A percentile compares a stretch with the other conserved stretches of the same genome.
Evolutionary conservation across 169 alveolate species (phyloP).

Genomic region (Plasmodium yoelii): DNA sequence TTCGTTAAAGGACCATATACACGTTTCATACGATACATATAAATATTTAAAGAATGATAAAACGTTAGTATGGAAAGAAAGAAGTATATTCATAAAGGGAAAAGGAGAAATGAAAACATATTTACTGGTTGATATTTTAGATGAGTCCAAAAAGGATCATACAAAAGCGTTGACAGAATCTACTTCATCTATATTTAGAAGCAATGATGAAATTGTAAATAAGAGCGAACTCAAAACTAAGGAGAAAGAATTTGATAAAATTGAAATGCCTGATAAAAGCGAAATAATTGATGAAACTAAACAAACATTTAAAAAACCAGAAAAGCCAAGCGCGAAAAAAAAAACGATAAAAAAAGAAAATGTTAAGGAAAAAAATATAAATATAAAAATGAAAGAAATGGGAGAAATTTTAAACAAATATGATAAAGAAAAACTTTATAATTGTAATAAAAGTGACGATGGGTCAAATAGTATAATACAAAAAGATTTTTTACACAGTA

Average conservation of each 20-base stretch:
- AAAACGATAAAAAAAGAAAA: not conserved
- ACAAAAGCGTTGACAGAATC: not conserved
- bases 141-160: conserved; percentile 6
- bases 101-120: conserved; percentile 86
- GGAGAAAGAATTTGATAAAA: not conserved
- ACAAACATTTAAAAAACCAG: not conserved
- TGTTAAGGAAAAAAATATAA: not conserved
- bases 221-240: not conserved
- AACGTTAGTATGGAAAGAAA: conserved; percentile 78
- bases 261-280: not conserved
- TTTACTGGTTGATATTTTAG: conserved; percentile 74
- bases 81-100: conserved; percentile 83
- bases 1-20: conserved; percentile 80
- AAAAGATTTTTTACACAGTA: not conserved
- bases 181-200: conserved; percentile 42
- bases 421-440: conserved; percentile 1
- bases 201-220: not conserved
- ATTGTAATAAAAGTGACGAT: conserved; percentile 21
- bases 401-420: conserved; percentile 10
- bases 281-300: not conserved
- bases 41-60: conserved; percentile 75
- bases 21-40: conserved; percentile 81
- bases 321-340: not conserved
- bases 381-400: conserved; percentile 14
- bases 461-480: conserved; percentile 17